Conservation (phyloP, 352 stramenopile genomes). For the Globisporangium paddicum region DNA sequence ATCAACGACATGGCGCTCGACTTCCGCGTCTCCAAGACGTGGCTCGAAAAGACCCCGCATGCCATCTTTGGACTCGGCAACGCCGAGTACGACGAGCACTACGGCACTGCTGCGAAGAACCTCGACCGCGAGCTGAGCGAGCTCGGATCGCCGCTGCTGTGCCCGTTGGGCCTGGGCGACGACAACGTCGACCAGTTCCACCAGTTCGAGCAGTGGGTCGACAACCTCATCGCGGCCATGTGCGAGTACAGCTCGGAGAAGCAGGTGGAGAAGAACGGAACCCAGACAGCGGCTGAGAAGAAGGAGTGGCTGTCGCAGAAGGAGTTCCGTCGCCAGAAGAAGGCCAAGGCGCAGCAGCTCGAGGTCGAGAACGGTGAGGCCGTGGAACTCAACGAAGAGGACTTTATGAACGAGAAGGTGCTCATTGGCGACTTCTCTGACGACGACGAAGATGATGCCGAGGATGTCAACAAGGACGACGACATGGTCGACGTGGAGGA, state of each 20-base stretch:
- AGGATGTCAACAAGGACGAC: conserved; percentile 21
- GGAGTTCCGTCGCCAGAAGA: conserved; percentile 81
- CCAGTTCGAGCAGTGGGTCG: conserved; percentile 80
- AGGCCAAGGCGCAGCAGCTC: conserved; percentile 54
- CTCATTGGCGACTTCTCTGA: conserved; percentile 68
- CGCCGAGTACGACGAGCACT: conserved; percentile 86
- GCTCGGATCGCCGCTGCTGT: conserved; percentile 62
- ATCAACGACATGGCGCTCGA: conserved; percentile 86
- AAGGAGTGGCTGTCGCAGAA: conserved; percentile 77
- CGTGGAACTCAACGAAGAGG: conserved; percentile 74
- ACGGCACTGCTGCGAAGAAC: conserved; percentile 74
- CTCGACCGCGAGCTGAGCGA: conserved; percentile 53
- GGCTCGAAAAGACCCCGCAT: conserved; percentile 65
- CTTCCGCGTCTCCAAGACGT: conserved; percentile 85
- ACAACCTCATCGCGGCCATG: conserved; percentile 74
- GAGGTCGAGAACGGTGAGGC: conserved; percentile 45
- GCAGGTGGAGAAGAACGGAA: conserved; percentile 10
- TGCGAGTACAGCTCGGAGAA: conserved; percentile 65
- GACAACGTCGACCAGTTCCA: conserved; percentile 81
- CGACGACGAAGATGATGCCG: conserved; percentile 44
- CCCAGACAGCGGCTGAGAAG: conserved; percentile 11
- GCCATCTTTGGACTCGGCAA: conserved; percentile 86
- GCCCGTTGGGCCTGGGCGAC: conserved; percentile 62
- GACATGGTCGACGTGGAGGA: conserved; percentile 83
- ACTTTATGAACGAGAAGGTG: conserved; percentile 84